phyloP scores from a whole-genome alignment of 768 basidiomycete species.

The Tricholoma sp. region DNA sequence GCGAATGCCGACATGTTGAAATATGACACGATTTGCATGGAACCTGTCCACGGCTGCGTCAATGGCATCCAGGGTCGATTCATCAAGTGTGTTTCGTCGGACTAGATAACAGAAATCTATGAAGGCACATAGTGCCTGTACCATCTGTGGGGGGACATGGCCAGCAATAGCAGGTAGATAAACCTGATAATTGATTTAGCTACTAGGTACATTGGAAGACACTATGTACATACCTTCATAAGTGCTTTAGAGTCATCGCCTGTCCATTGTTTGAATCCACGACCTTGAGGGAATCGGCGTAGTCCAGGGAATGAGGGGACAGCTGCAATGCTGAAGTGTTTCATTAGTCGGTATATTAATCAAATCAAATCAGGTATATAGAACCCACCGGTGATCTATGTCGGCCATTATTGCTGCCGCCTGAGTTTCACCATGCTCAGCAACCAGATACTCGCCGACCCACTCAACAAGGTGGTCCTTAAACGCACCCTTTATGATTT shows the following conservation, averaged over 20 bases:
- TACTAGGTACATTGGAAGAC: neutral
- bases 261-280: slow-evolving; percentile 27
- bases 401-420: slow-evolving; percentile 26
- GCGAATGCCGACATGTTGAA: slow-evolving; percentile 7
- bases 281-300: slow-evolving; percentile 19
- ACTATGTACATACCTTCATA: slow-evolving; percentile 23
- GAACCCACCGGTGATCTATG: slow-evolving; percentile 25
- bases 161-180: slow-evolving; percentile 18
- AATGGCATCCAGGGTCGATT: neutral
- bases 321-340: slow-evolving; percentile 14
- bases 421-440: slow-evolving; percentile 3
- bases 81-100: neutral
- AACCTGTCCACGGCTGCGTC: slow-evolving; percentile 3
- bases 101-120: slow-evolving; percentile 17
- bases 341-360: neutral
- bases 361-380: neutral
- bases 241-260: slow-evolving; percentile 28
- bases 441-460: slow-evolving; percentile 22
- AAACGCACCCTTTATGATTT: slow-evolving; percentile 12
- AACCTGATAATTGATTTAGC: slow-evolving; percentile 11
- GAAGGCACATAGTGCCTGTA: slow-evolving; percentile 13
- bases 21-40: slow-evolving; percentile 9
- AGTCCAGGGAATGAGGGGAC: slow-evolving; percentile 9
- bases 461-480: slow-evolving; percentile 1
- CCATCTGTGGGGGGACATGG: slow-evolving; percentile 8